A percentile compares a stretch with the other conserved stretches of the same genome.
Evolutionary conservation across 495 filamentous ascomycete species (phyloP).

Genomic region (Podospora pseudopauciseta): DNA sequence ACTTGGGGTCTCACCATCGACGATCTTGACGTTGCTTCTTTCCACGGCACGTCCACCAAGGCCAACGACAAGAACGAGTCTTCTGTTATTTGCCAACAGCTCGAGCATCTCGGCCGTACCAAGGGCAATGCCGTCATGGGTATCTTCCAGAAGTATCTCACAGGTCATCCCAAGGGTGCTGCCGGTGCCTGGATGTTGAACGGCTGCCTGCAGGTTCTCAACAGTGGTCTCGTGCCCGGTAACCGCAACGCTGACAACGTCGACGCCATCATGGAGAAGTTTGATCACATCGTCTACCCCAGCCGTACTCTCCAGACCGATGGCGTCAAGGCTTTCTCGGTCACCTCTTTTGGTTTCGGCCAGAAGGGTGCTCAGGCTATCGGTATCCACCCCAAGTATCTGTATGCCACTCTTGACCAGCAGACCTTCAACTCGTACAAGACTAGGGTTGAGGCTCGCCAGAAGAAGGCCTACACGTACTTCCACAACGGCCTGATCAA

Average conservation of each 20-base stretch:
- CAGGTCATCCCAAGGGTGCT: conserved; percentile 98
- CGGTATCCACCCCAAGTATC: conserved; percentile 92
- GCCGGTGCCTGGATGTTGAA: conserved; percentile 99
- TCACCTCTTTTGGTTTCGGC: conserved; percentile 98
- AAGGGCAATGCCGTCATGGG: conserved; percentile 95
- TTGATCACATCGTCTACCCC: conserved; percentile 96
- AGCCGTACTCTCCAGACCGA: conserved; percentile 95
- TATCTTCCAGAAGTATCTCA: conserved; percentile 99
- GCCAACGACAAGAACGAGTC: conserved; percentile 99
- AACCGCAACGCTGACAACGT: conserved; percentile 99
- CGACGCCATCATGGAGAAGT: conserved; percentile 92
- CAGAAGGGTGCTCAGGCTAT: conserved; percentile 98
- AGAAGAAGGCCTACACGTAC: conserved; percentile 97
- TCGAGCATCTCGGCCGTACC: conserved; percentile 87
- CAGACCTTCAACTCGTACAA: conserved; percentile 78
- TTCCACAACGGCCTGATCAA: conserved; percentile 97
- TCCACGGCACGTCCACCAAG: conserved; percentile 97
- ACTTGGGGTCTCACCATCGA: conserved; percentile 98
- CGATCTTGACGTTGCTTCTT: conserved; percentile 89
- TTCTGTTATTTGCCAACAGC: conserved; percentile 93
- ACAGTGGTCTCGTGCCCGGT: conserved; percentile 87
- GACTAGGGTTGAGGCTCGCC: conserved; percentile 80
- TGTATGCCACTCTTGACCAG: conserved; percentile 90
- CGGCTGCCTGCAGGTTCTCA: conserved; percentile 90
- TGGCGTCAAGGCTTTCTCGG: conserved; percentile 94